These are phyloP conservation scores for Hansenula anomala DNA, from an alignment of 1,139 yeast genomes.

Conservation along the genomic window DNA sequence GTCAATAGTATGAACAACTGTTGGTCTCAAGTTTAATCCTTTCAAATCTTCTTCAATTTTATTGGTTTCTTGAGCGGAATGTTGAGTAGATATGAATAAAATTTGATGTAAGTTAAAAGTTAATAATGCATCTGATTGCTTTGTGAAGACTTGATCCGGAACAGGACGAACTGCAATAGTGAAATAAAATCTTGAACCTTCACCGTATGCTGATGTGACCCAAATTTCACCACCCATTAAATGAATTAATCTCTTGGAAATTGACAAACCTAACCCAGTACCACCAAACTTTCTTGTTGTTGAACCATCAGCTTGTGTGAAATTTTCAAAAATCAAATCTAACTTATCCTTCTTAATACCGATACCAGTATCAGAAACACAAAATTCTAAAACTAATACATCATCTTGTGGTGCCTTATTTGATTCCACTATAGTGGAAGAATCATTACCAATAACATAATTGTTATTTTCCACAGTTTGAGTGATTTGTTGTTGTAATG, in stretches of 20 bases:
- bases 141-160: slow-evolving; percentile 52
- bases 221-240: slow-evolving; percentile 90
- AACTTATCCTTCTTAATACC: slow-evolving; percentile 82
- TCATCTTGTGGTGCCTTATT: slow-evolving; percentile 26
- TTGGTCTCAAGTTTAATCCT: slow-evolving; percentile 33
- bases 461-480: slow-evolving; percentile 11
- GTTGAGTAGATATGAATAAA: slow-evolving; percentile 64
- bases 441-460: slow-evolving; percentile 19
- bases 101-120: slow-evolving; percentile 72
- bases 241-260: slow-evolving; percentile 79
- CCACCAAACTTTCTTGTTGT: slow-evolving; percentile 90
- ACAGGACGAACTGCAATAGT: slow-evolving; percentile 78
- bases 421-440: slow-evolving; percentile 17
- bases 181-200: slow-evolving; percentile 77
- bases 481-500: slow-evolving; percentile 17
- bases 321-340: slow-evolving; percentile 80
- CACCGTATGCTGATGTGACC: slow-evolving; percentile 80
- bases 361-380: slow-evolving; percentile 86
- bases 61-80: slow-evolving; percentile 43
- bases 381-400: slow-evolving; percentile 68
- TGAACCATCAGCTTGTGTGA: slow-evolving; percentile 90
- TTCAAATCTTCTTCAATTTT: slow-evolving; percentile 30
- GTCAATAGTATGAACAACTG: slow-evolving; percentile 36
- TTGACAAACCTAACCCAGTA: slow-evolving; percentile 82
- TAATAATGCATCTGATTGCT: slow-evolving; percentile 63